Evolutionary conservation across 257 asterid species (phyloP), one percentile per base, ranked within the genome.

Genomic region (Solanum lycopersicoides): DNA sequence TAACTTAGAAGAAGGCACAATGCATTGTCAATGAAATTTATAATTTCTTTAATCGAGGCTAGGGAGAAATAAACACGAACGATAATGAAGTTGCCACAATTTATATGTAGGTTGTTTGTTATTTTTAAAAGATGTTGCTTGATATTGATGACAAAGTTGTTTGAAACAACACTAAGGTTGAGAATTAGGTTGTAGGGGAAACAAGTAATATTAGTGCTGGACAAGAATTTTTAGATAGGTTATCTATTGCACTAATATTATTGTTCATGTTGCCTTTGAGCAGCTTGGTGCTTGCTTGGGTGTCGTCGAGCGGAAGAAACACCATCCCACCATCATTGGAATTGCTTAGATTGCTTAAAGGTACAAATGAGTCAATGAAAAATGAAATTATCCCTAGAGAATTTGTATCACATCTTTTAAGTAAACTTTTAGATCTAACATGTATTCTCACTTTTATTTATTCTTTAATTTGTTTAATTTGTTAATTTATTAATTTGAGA

Each of bases 11-110:
- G 98, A 97, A 73, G 98, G 98, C 21, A 93, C 99, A 0, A 88
- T 96, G 50, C 99, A 97, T 91, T 88, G 93, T 98, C 98, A 0
- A 89, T 93, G 80, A 98, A 95, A 76, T 95, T 97, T 72, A 96
- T 97, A 16, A 91, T 97, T 45, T 95, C 99, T 35, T 84, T 97
- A 68, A 98, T 96, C 0, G 99, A 95, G 90, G 98, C 98, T 0
- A 92, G 97, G 79, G 98, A 95, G 84, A 92, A 98, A 87, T 98
- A 97, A 4, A 97, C 98, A 0, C 99, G 99, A 88, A 95, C 95
- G 98, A 95, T 97, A 98, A 94, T 96, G 90, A 95, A 93, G 91
- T 66, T 97, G 92, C 99, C 99, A 0, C 96, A 94, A 83, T 97
- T 95, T 86, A 92, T 95, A 79, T 92, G 95, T 89, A 88, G 94